Evolutionary conservation across 805 yeast species (phyloP).

Genomic region (Yarrowia keelungensis): DNA sequence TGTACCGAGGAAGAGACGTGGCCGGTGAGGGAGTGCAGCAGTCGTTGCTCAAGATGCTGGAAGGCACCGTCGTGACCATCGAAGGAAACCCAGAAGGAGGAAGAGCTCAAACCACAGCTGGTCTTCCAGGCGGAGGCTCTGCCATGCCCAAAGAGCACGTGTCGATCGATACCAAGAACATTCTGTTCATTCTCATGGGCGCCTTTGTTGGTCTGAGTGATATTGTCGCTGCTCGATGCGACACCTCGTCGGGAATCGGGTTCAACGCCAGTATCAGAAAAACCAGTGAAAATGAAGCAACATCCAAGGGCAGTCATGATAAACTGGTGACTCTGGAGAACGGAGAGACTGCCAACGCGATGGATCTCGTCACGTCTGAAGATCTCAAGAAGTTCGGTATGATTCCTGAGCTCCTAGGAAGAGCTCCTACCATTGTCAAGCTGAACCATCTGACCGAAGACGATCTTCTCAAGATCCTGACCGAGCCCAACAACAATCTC

Average conservation of each 20-base stretch:
- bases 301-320: slow-evolving; percentile 14
- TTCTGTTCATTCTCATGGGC: slow-evolving; percentile 64
- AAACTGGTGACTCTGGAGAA: slow-evolving; percentile 51
- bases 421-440: slow-evolving; percentile 63
- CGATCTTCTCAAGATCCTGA: slow-evolving; percentile 59
- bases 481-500: slow-evolving; percentile 63
- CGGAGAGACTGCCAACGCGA: slow-evolving; percentile 53
- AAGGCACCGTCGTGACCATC: slow-evolving; percentile 62
- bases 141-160: slow-evolving; percentile 44
- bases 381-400: slow-evolving; percentile 62
- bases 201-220: slow-evolving; percentile 67
- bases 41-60: slow-evolving; percentile 62
- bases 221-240: slow-evolving; percentile 54
- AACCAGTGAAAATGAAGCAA: not conserved
- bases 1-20: slow-evolving; percentile 56
- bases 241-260: slow-evolving; percentile 12
- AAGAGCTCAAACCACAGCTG: slow-evolving; percentile 25
- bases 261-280: slow-evolving; percentile 40
- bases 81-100: slow-evolving; percentile 10
- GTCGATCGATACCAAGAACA: slow-evolving; percentile 60
- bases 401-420: slow-evolving; percentile 66
- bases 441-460: slow-evolving; percentile 55
- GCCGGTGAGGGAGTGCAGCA: slow-evolving; percentile 74
- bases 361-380: slow-evolving; percentile 57
- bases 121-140: slow-evolving; percentile 27